These are phyloP conservation scores for Penicillium janthinellum DNA, from an alignment of 2,329 filamentous ascomycete species.

Conservation along the genomic window DNA sequence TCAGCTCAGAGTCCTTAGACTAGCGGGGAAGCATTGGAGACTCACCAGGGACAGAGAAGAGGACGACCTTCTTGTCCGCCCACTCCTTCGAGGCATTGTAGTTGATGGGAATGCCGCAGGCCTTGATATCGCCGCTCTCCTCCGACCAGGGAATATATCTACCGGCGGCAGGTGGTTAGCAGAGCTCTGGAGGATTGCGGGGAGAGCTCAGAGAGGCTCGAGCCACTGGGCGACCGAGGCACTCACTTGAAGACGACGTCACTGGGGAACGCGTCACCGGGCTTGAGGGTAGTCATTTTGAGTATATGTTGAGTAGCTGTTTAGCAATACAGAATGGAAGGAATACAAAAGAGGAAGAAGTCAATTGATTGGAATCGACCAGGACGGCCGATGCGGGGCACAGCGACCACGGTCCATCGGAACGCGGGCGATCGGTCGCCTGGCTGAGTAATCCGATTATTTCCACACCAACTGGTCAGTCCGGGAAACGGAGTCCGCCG, in stretches of 20 bases:
- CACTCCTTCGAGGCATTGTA: constrained; percentile 81
- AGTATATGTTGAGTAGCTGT: background rate
- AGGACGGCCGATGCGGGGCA: constrained; percentile 5
- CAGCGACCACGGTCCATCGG: background rate
- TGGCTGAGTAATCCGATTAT: background rate
- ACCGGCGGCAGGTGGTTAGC: background rate
- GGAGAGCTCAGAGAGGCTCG: background rate
- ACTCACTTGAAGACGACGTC: constrained; percentile 73
- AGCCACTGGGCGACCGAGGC: background rate
- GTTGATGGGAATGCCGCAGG: constrained; percentile 75
- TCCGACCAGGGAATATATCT: constrained; percentile 76
- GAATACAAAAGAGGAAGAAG: background rate
- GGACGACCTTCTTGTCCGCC: constrained; percentile 70
- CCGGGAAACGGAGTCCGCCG: constrained; percentile 5
- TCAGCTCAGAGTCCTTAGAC: background rate
- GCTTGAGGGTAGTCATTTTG: constrained; percentile 67
- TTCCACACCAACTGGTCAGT: background rate
- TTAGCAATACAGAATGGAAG: background rate
- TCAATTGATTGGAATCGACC: background rate
- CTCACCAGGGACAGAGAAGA: constrained; percentile 68
- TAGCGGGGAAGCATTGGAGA: background rate
- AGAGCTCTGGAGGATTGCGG: background rate
- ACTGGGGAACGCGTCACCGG: constrained; percentile 79
- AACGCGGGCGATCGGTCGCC: background rate
- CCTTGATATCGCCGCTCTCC: constrained; percentile 68